phyloP scores from a whole-genome alignment of 75 land plant species.

The Gnetum montanum region DNA sequence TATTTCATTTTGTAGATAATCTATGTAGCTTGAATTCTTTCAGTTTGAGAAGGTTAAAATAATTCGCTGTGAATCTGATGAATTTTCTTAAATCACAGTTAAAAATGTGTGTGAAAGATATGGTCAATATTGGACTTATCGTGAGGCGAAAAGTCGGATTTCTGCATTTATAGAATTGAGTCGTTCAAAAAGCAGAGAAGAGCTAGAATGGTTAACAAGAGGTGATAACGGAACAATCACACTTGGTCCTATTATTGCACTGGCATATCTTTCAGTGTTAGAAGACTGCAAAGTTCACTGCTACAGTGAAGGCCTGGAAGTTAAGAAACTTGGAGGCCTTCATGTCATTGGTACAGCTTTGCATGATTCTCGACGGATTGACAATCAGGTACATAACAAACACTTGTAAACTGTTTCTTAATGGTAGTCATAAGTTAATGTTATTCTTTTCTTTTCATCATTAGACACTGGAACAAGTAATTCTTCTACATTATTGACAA shows the following conservation, averaged over 20 bases:
- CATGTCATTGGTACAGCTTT: slow-evolving; percentile 97
- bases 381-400: slow-evolving; percentile 95
- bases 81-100: slow-evolving; percentile 24
- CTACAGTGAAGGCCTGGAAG: slow-evolving; percentile 71
- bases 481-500: no score
- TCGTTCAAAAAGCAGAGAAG: slow-evolving; percentile 27
- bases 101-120: slow-evolving; percentile 54
- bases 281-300: slow-evolving; percentile 82
- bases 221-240: slow-evolving; percentile 47
- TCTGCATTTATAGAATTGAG: slow-evolving; percentile 64
- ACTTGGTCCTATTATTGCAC: slow-evolving; percentile 71
- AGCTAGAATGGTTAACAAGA: slow-evolving; percentile 38
- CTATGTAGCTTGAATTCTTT: no score
- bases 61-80: no score
- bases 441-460: no score
- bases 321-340: slow-evolving; percentile 89
- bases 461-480: not conserved
- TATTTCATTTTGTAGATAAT: no score
- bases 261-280: slow-evolving; percentile 69
- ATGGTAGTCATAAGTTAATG: no score
- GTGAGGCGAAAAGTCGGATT: slow-evolving; percentile 56
- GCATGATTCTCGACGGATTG: slow-evolving; percentile 97
- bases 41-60: no score
- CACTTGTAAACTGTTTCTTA: not conserved
- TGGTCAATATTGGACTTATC: slow-evolving; percentile 53